phyloP scores from a whole-genome alignment of 2,329 filamentous ascomycete genomes.

The Ophiostoma novo-ulmi region DNA sequence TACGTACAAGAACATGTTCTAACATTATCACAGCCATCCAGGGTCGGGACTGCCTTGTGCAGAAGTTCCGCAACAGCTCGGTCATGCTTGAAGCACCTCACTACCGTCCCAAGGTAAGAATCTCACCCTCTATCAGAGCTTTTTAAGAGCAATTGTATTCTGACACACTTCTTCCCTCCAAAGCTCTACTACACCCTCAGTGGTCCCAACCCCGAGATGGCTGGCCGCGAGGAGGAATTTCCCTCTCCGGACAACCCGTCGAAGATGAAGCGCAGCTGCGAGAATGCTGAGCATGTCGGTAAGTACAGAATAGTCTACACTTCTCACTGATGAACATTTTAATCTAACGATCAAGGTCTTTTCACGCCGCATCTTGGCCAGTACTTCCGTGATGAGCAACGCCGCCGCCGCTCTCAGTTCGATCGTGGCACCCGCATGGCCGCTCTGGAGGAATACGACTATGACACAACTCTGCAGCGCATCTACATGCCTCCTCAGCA shows the following conservation, averaged over 20 bases:
- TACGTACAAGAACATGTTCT: constrained; percentile 22
- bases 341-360: constrained; percentile 49
- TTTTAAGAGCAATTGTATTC: not conserved
- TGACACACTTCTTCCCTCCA: not conserved
- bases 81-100: constrained; percentile 83
- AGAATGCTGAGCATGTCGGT: constrained; percentile 82
- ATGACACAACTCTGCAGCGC: constrained; percentile 40
- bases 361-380: constrained; percentile 76
- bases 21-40: constrained; percentile 64
- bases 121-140: not conserved
- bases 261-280: constrained; percentile 81
- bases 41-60: constrained; percentile 81
- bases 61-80: constrained; percentile 94
- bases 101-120: constrained; percentile 72
- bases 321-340: not conserved
- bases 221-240: constrained; percentile 69
- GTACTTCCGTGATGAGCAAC: constrained; percentile 68
- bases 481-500: constrained; percentile 29
- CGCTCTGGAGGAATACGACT: constrained; percentile 58
- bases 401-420: constrained; percentile 69
- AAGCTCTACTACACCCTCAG: constrained; percentile 52
- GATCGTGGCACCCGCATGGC: constrained; percentile 75
- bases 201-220: constrained; percentile 45
- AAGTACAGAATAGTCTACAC: constrained; percentile 35
- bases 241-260: constrained; percentile 76